Evolutionary conservation across 768 basidiomycete genomes (phyloP).

Genomic region (Kwoniella newhampshirensis): DNA sequence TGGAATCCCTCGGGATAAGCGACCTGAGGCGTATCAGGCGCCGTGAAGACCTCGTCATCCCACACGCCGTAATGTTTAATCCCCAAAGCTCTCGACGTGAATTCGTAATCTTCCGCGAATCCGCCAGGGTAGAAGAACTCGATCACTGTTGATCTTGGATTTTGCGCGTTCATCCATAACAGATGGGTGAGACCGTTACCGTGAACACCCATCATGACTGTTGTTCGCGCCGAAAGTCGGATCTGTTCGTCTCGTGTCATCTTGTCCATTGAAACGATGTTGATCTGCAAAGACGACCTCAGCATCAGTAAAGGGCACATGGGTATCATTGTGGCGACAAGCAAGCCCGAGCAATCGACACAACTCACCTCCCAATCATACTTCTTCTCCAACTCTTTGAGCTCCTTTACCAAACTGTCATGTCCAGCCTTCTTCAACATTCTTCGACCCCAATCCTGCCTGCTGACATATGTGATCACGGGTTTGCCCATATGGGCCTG

Average conservation of each 20-base stretch:
- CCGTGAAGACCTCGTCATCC: slow-evolving; percentile 72
- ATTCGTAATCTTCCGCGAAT: slow-evolving; percentile 83
- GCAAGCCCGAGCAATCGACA: background rate
- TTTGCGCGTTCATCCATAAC: slow-evolving; percentile 73
- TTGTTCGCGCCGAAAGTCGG: slow-evolving; percentile 74
- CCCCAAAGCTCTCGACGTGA: slow-evolving; percentile 74
- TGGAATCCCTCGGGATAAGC: slow-evolving; percentile 88
- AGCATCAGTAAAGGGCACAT: background rate
- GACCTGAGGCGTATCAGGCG: slow-evolving; percentile 68
- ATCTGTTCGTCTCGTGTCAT: slow-evolving; percentile 79
- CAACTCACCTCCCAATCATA: slow-evolving; percentile 69
- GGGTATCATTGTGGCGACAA: background rate
- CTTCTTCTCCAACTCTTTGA: slow-evolving; percentile 66
- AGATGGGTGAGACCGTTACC: slow-evolving; percentile 66
- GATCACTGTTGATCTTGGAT: slow-evolving; percentile 73
- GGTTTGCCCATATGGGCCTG: slow-evolving; percentile 57
- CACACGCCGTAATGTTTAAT: slow-evolving; percentile 81
- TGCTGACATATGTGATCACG: slow-evolving; percentile 88
- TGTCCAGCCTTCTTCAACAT: slow-evolving; percentile 77
- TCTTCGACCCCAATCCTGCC: slow-evolving; percentile 83
- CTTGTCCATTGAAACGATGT: slow-evolving; percentile 80
- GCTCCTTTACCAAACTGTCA: slow-evolving; percentile 70
- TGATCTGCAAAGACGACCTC: slow-evolving; percentile 57
- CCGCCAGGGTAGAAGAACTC: slow-evolving; percentile 80
- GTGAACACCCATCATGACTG: slow-evolving; percentile 59